Evolutionary conservation across 352 stramenopile species (phyloP).

Genomic region (Phytophthora podocarpi): DNA sequence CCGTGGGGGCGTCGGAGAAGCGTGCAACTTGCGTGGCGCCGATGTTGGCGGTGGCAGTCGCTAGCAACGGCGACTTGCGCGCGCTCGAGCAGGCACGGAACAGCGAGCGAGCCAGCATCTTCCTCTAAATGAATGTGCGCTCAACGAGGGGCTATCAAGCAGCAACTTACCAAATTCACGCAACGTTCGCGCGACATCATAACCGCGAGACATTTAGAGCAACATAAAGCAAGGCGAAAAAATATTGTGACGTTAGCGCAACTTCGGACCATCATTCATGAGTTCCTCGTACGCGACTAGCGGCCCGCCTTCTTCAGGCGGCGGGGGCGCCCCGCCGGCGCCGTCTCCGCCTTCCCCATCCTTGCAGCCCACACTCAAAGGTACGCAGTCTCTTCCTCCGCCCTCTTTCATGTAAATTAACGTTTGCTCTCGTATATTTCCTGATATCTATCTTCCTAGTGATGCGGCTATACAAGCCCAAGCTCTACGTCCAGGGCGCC

Average conservation of each 20-base stretch:
- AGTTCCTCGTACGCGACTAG: constrained; percentile 22
- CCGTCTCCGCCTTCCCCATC: constrained; percentile 16
- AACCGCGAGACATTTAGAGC: not conserved
- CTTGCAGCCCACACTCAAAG: constrained; percentile 83
- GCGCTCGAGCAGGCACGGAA: constrained; percentile 41
- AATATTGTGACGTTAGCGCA: no score
- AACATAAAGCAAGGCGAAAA: no score
- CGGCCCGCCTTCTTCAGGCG: constrained; percentile 26
- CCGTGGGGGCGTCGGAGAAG: constrained; percentile 66
- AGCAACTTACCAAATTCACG: no score
- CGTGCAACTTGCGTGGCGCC: constrained; percentile 25
- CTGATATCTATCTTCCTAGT: constrained; percentile 42
- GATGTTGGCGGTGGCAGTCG: constrained; percentile 20
- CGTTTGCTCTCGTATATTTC: not conserved
- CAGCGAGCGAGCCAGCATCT: constrained; percentile 73
- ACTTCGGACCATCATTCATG: no score
- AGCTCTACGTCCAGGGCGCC: constrained; percentile 68
- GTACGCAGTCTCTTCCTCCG: constrained; percentile 15
- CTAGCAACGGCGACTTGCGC: constrained; percentile 14
- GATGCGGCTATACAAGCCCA: constrained; percentile 92
- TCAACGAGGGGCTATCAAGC: no score
- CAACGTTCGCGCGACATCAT: not conserved
- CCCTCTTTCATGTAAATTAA: not conserved
- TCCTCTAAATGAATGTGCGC: constrained; percentile 6
- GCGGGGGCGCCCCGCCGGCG: not conserved